Percentiles rank a stretch among this genome's conserved stretches.
Evolutionary conservation across 495 filamentous ascomycete genomes (phyloP).

Genomic region (Trypethelium eluteriae): DNA sequence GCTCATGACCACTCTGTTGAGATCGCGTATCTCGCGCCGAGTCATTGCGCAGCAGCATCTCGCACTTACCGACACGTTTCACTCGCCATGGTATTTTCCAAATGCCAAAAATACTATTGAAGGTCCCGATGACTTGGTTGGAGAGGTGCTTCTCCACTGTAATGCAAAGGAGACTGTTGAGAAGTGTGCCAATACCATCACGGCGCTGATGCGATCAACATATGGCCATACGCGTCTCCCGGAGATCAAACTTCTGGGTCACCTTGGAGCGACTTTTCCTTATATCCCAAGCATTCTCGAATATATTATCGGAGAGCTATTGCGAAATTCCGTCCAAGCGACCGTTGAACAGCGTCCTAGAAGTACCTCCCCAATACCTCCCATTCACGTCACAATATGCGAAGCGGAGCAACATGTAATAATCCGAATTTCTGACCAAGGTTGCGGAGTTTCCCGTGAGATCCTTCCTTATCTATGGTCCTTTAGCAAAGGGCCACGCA

Average conservation of each 20-base stretch:
- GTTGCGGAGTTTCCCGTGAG: slow-evolving; percentile 80
- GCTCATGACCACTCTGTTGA: slow-evolving; percentile 89
- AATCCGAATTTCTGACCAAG: slow-evolving; percentile 89
- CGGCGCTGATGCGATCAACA: slow-evolving; percentile 59
- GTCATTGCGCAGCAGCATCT: slow-evolving; percentile 98
- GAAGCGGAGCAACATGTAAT: slow-evolving; percentile 94
- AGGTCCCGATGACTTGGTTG: slow-evolving; percentile 79
- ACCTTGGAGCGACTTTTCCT: slow-evolving; percentile 83
- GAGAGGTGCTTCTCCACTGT: slow-evolving; percentile 92
- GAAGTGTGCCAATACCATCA: slow-evolving; percentile 65
- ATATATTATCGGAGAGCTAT: slow-evolving; percentile 91
- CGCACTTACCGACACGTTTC: slow-evolving; percentile 92
- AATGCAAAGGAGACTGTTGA: slow-evolving; percentile 84
- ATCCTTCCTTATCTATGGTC: slow-evolving; percentile 90
- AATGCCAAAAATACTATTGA: slow-evolving; percentile 50
- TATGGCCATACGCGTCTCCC: slow-evolving; percentile 67
- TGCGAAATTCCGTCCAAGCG: slow-evolving; percentile 91
- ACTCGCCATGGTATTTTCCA: slow-evolving; percentile 85
- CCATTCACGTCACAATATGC: slow-evolving; percentile 89
- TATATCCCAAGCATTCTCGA: slow-evolving; percentile 94
- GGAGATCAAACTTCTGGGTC: slow-evolving; percentile 75
- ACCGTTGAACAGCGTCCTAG: slow-evolving; percentile 62
- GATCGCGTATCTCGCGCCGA: slow-evolving; percentile 89
- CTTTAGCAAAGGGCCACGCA: slow-evolving; percentile 83
- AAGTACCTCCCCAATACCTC: slow-evolving; percentile 49